phyloP scores from a whole-genome alignment of 2,329 filamentous ascomycete species.

The Ophiocordyceps camponoti-floridani region DNA sequence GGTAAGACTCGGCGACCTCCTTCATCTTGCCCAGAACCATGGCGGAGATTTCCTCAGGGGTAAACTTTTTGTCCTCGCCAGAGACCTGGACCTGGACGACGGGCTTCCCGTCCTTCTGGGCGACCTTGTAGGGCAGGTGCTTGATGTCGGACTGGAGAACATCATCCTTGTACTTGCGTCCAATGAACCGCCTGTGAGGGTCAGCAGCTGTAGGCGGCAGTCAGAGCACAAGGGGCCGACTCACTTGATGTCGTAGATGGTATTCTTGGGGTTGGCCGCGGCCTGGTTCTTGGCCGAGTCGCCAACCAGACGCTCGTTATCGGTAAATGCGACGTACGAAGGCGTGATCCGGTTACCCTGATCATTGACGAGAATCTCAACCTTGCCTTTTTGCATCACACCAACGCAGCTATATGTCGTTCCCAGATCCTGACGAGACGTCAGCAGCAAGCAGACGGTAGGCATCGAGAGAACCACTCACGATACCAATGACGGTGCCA shows the following conservation, averaged over 20 bases:
- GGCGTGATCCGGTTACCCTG: constrained; percentile 98
- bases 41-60: constrained; percentile 94
- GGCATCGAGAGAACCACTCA: constrained; percentile 18
- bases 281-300: constrained; percentile 99
- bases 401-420: constrained; percentile 82
- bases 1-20: constrained; percentile 95
- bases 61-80: constrained; percentile 87
- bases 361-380: constrained; percentile 99
- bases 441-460: background rate
- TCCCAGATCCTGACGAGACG: constrained; percentile 46
- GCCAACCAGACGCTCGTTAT: constrained; percentile 96
- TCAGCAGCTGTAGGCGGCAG: constrained; percentile 29
- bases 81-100: constrained; percentile 93
- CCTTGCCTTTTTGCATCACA: constrained; percentile 91
- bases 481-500: constrained; percentile 88
- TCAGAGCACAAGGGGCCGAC: constrained; percentile 15
- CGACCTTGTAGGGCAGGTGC: constrained; percentile 98
- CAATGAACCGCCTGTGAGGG: constrained; percentile 91
- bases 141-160: constrained; percentile 98
- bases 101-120: constrained; percentile 75
- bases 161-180: constrained; percentile 84
- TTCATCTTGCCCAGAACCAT: constrained; percentile 99
- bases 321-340: constrained; percentile 97
- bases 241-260: constrained; percentile 98
- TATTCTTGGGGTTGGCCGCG: constrained; percentile 97